Conservation (phyloP, 306 rosid species). For the Dryas alaskensis region DNA sequence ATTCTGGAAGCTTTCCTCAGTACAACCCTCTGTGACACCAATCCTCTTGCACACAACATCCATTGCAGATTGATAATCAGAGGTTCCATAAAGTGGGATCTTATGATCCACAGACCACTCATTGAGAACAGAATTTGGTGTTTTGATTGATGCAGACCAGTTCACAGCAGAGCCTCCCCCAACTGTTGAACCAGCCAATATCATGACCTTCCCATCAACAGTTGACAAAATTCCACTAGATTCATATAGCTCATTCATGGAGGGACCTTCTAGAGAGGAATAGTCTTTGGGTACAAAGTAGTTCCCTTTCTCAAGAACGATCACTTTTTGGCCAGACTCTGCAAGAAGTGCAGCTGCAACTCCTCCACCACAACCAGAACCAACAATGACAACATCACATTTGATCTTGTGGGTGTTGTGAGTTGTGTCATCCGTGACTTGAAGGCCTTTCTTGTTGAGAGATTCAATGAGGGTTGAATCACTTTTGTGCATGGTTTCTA, state of each 20-base stretch:
- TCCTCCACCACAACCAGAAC: slow-evolving; percentile 97
- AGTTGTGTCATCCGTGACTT: slow-evolving; percentile 44
- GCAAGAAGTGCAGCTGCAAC: slow-evolving; percentile 96
- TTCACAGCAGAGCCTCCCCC: slow-evolving; percentile 94
- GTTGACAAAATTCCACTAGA: slow-evolving; percentile 59
- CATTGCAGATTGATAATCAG: slow-evolving; percentile 70
- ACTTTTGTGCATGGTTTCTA: slow-evolving; percentile 55
- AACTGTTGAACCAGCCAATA: slow-evolving; percentile 84
- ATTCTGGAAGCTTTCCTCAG: slow-evolving; percentile 60
- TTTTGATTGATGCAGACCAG: slow-evolving; percentile 88
- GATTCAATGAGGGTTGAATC: slow-evolving; percentile 50
- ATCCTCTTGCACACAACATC: slow-evolving; percentile 71
- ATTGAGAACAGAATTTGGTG: slow-evolving; percentile 62
- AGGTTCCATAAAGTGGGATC: slow-evolving; percentile 54
- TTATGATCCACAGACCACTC: slow-evolving; percentile 77
- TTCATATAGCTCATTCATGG: slow-evolving; percentile 68
- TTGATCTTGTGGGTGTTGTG: slow-evolving; percentile 56
- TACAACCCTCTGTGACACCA: slow-evolving; percentile 58
- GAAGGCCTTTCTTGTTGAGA: slow-evolving; percentile 64
- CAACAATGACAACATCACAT: slow-evolving; percentile 80
- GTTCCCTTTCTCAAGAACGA: slow-evolving; percentile 81
- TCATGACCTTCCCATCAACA: slow-evolving; percentile 64
- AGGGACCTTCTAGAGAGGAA: slow-evolving; percentile 81
- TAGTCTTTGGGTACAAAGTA: slow-evolving; percentile 75
- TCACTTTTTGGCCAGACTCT: slow-evolving; percentile 70